Evolutionary conservation across 2,329 filamentous ascomycete genomes (phyloP), one percentile per base, ranked within the genome.

Genomic region (Cordyceps tenuipes): DNA sequence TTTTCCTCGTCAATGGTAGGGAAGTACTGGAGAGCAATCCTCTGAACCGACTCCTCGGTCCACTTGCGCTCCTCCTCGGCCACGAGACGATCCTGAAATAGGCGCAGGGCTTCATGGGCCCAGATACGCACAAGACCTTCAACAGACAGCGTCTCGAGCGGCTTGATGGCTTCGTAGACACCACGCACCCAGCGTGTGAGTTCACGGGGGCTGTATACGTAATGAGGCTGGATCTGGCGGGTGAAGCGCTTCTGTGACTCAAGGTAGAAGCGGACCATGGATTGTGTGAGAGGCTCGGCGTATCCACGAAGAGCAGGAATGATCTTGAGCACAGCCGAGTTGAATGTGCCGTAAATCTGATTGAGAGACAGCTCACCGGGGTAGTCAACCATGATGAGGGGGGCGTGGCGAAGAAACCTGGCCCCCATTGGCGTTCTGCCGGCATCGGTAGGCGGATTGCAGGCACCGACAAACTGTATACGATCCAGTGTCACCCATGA

Each of bases 321-420:
- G 63, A 99, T 94, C 80, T 99, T 99, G 70, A 99, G 87, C 48
- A 99, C 86, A 10, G 95, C 94, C 59, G 84, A 89, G 72, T 96
- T 99, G 82, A 99, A 99, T 0, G 95, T 97, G 66, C 95, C 94
- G 71, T 99, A 99, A 66, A 99, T 99, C 72, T 99, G 94, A 66
- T 87, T 88, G 43, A 99, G 83, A 3, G 95, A 99, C 48, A 91
- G 80, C 76, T 99, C 91, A 68, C 95, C 94, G 62, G 94, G 94
- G 70, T 99, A 99, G 71, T 99, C 94, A 47, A 99, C 95, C 95
- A 99, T 99, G 75, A 99, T 89, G 59, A 99, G 84, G n/a, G 94
- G 94, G 17, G 94, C 91, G 73, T 99, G 95, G 62, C 95, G 86
- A 65, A 99, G 81, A 83, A 99, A 99, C 67, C 94, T 84, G 54